phyloP scores from a whole-genome alignment of 306 rosid genomes.

The Glycine latifolia region DNA sequence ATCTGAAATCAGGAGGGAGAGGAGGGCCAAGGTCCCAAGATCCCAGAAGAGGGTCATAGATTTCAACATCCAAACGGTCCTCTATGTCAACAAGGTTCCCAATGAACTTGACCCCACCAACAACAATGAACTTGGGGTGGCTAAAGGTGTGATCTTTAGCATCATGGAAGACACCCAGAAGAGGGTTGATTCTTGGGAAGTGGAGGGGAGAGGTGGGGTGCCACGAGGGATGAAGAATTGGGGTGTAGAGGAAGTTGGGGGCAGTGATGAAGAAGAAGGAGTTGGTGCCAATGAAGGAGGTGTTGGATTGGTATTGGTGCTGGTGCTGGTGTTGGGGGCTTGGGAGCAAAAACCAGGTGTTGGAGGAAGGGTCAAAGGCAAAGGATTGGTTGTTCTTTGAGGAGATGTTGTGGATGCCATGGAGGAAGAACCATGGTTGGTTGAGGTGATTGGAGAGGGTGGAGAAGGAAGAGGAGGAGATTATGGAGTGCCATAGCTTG shows the following conservation, averaged over 20 bases:
- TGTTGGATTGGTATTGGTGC: slow-evolving; percentile 39
- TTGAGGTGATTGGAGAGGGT: neutral
- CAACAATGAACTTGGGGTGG: slow-evolving; percentile 59
- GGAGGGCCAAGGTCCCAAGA: slow-evolving; percentile 76
- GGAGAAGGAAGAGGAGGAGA: slow-evolving; percentile 63
- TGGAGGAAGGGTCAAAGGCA: slow-evolving; percentile 78
- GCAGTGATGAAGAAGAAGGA: slow-evolving; percentile 77
- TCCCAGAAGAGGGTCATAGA: slow-evolving; percentile 62
- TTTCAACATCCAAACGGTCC: slow-evolving; percentile 77
- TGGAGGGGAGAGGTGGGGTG: slow-evolving; percentile 63
- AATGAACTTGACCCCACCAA: slow-evolving; percentile 79
- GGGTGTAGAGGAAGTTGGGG: slow-evolving; percentile 66
- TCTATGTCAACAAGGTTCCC: slow-evolving; percentile 84
- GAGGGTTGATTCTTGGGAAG: slow-evolving; percentile 80
- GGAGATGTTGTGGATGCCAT: slow-evolving; percentile 81
- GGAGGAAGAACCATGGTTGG: slow-evolving; percentile 82
- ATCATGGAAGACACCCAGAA: slow-evolving; percentile 64
- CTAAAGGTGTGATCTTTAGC: neutral
- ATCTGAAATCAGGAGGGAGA: slow-evolving; percentile 72
- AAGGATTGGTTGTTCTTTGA: slow-evolving; percentile 80
- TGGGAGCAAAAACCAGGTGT: slow-evolving; percentile 74
- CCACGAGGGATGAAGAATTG: slow-evolving; percentile 57
- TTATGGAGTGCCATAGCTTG: slow-evolving; percentile 70
- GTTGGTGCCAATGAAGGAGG: slow-evolving; percentile 67
- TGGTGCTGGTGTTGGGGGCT: slow-evolving; percentile 36